These are phyloP conservation scores for Neurospora terricola DNA, from an alignment of 495 filamentous ascomycete genomes.

Conservation along the genomic window DNA sequence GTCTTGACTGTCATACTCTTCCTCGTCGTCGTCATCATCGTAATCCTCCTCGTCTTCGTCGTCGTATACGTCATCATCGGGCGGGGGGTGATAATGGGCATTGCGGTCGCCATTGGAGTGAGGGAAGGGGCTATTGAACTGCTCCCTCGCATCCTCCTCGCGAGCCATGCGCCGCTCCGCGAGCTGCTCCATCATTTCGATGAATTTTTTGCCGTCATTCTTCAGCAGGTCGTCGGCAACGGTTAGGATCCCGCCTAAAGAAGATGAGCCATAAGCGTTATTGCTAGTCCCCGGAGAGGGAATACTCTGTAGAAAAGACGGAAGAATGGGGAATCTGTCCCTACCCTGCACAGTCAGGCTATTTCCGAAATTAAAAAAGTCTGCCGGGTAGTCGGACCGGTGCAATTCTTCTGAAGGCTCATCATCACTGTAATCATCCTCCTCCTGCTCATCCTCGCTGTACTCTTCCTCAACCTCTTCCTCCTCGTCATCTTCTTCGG, in stretches of 20 bases:
- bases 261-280: constrained; percentile 34
- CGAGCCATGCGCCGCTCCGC: constrained; percentile 95
- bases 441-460: constrained; percentile 41
- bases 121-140: constrained; percentile 52
- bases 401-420: constrained; percentile 47
- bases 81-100: constrained; percentile 41
- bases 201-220: constrained; percentile 99
- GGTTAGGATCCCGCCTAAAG: constrained; percentile 89
- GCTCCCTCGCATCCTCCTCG: constrained; percentile 80
- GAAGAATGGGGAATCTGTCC: constrained; percentile 32
- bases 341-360: constrained; percentile 94
- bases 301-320: constrained; percentile 27
- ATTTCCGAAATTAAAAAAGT: constrained; percentile 96
- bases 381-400: constrained; percentile 56
- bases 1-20: constrained; percentile 79
- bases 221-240: constrained; percentile 97
- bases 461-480: constrained; percentile 30
- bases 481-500: constrained; percentile 55
- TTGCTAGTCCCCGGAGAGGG: constrained; percentile 22
- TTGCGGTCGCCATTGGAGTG: constrained; percentile 36
- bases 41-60: constrained; percentile 54
- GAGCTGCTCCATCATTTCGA: constrained; percentile 99
- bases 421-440: constrained; percentile 43
- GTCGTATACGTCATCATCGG: constrained; percentile 64
- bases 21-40: constrained; percentile 76